A percentile compares a stretch with the other conserved stretches of the same genome.
phyloP scores from a whole-genome alignment of 208 protist species.

The Acanthamoeba castellanii region DNA sequence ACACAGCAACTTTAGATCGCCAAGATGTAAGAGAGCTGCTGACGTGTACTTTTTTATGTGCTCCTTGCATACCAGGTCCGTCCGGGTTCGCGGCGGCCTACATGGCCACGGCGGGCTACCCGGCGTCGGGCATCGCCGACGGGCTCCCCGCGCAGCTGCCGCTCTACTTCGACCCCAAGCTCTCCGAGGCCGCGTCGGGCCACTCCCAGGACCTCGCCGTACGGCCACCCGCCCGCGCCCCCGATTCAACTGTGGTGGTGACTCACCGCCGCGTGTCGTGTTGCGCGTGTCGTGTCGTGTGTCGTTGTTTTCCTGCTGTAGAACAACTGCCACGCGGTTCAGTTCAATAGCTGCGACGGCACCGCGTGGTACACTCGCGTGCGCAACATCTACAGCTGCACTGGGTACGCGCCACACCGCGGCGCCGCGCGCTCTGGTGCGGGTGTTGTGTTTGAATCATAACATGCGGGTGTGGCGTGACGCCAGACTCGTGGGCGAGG shows the following conservation, averaged over 20 bases:
- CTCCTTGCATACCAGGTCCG: background rate
- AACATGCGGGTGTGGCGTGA: no score
- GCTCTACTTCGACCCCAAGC: background rate
- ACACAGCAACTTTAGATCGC: background rate
- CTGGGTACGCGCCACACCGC: no score
- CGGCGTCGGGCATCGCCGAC: background rate
- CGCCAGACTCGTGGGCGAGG: background rate
- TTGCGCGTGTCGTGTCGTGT: no score
- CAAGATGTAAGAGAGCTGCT: background rate
- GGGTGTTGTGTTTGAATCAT: no score
- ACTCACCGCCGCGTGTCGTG: no score
- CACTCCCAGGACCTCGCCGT: background rate
- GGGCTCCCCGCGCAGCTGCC: background rate
- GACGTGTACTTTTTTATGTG: background rate
- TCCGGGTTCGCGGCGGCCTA: background rate
- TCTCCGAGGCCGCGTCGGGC: background rate
- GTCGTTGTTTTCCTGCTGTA: background rate
- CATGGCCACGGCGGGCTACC: background rate
- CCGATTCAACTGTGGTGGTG: background rate
- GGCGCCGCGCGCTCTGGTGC: no score
- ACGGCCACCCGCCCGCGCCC: background rate
- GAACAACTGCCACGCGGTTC: background rate
- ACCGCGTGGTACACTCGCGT: background rate
- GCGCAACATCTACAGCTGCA: background rate
- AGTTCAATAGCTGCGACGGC: slow-evolving; percentile 7